Percentiles rank a stretch among this genome's conserved stretches.
Conservation (phyloP, 768 basidiomycete genomes). For the Lactifluus piperatus region DNA sequence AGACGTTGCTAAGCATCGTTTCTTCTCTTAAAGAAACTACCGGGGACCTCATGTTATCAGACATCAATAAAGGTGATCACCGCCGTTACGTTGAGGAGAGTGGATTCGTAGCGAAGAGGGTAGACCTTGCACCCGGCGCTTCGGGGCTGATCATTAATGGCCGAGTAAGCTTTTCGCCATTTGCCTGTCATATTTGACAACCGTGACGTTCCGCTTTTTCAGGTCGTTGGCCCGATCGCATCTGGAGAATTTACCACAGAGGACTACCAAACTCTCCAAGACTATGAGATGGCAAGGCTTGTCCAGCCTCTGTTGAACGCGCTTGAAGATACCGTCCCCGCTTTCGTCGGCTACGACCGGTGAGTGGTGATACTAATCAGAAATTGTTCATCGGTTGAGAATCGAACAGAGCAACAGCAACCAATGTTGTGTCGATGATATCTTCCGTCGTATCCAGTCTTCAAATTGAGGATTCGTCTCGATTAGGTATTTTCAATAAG, state of each 20-base stretch:
- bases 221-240: constrained; percentile 75
- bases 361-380: not conserved
- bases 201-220: not conserved
- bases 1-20: constrained; percentile 32
- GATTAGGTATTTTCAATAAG: constrained; percentile 62
- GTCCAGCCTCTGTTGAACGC: constrained; percentile 61
- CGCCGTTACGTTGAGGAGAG: constrained; percentile 37
- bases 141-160: constrained; percentile 73
- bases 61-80: constrained; percentile 31
- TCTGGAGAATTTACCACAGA: constrained; percentile 48
- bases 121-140: constrained; percentile 53
- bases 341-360: not conserved
- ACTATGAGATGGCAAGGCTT: constrained; percentile 68
- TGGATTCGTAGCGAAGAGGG: constrained; percentile 41
- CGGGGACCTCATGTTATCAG: constrained; percentile 28
- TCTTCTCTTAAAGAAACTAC: constrained; percentile 29
- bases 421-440: constrained; percentile 53
- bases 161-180: constrained; percentile 39
- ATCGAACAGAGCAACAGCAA: constrained; percentile 39
- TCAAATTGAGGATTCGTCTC: constrained; percentile 64
- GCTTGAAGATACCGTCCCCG: constrained; percentile 44
- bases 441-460: constrained; percentile 67
- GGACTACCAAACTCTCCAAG: constrained; percentile 67
- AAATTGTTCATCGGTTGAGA: not conserved
- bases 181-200: not conserved